Evolutionary conservation across 1,284 basidiomycete species (phyloP).

Genomic region (Trametes hirsuta): DNA sequence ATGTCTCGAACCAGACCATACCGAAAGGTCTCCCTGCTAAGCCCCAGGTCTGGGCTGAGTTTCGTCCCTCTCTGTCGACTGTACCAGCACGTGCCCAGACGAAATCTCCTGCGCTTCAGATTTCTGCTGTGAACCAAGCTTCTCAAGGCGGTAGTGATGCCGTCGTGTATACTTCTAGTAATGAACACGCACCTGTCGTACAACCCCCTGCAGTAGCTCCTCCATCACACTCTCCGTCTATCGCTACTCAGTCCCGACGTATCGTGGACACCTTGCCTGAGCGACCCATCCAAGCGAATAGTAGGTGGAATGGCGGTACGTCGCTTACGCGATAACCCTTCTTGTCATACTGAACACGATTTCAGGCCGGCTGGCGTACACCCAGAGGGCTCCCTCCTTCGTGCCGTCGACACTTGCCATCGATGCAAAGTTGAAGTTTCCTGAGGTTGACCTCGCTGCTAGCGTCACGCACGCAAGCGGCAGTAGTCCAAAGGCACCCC

Average conservation of each 20-base stretch:
- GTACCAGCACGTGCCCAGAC: conserved; percentile 3
- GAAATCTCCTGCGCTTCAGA: conserved; percentile 1
- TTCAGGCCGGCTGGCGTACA: conserved; percentile 4
- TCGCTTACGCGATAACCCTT: not conserved
- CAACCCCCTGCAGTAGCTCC: not conserved
- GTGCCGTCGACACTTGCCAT: conserved; percentile 22
- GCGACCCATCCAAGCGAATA: not conserved
- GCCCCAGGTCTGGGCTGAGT: conserved; percentile 3
- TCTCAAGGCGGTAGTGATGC: conserved; percentile 3
- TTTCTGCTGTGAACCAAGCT: conserved; percentile 3
- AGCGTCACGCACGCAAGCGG: not conserved
- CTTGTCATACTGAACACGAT: not conserved
- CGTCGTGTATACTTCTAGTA: conserved; percentile 12
- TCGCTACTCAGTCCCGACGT: not conserved
- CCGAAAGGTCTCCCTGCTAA: conserved; percentile 8
- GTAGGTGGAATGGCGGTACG: conserved; percentile 1
- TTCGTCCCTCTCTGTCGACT: not conserved
- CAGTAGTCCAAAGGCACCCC: not conserved
- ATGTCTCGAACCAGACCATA: not conserved
- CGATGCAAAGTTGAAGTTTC: conserved; percentile 19
- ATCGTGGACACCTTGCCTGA: not conserved
- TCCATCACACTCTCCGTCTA: not conserved
- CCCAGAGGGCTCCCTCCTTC: conserved; percentile 19
- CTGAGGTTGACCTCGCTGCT: not conserved
- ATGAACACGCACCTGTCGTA: not conserved